phyloP scores from a whole-genome alignment of 805 yeast species.

The Starmerella etchellsii region DNA sequence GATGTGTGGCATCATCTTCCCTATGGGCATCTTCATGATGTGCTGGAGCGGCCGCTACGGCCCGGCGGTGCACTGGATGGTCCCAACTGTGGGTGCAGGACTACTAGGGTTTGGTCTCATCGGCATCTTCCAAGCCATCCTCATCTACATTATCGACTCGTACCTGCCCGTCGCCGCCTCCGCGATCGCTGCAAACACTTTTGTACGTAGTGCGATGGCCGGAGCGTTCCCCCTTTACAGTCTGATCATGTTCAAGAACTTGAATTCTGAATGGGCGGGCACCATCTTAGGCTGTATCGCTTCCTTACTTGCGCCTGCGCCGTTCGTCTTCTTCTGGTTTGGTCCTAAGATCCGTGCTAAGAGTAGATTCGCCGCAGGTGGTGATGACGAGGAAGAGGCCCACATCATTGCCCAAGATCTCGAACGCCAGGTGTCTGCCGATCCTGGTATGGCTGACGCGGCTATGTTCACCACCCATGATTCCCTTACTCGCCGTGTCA shows the following conservation, averaged over 20 bases:
- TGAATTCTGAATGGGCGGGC: conserved; percentile 44
- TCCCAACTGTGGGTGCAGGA: conserved; percentile 45
- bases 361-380: conserved; percentile 18
- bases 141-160: conserved; percentile 50
- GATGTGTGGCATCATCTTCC: conserved; percentile 55
- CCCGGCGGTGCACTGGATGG: conserved; percentile 50
- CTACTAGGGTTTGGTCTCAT: conserved; percentile 42
- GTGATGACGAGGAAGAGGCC: conserved; percentile 10
- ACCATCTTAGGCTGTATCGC: conserved; percentile 42
- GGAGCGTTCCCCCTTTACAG: conserved; percentile 53
- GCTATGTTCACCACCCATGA: background rate
- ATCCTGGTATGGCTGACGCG: conserved; percentile 9
- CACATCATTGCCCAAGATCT: conserved; percentile 6
- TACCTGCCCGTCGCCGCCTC: conserved; percentile 48
- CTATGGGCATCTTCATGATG: conserved; percentile 73
- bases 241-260: conserved; percentile 36
- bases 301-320: conserved; percentile 41
- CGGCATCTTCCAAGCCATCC: conserved; percentile 44
- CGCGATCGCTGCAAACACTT: conserved; percentile 52
- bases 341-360: conserved; percentile 29
- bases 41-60: conserved; percentile 74
- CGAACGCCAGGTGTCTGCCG: conserved; percentile 11
- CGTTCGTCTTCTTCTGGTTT: conserved; percentile 39
- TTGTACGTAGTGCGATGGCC: conserved; percentile 45
- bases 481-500: background rate